phyloP scores from a whole-genome alignment of 2,329 filamentous ascomycete genomes.

The Tolypocladium sp. region DNA sequence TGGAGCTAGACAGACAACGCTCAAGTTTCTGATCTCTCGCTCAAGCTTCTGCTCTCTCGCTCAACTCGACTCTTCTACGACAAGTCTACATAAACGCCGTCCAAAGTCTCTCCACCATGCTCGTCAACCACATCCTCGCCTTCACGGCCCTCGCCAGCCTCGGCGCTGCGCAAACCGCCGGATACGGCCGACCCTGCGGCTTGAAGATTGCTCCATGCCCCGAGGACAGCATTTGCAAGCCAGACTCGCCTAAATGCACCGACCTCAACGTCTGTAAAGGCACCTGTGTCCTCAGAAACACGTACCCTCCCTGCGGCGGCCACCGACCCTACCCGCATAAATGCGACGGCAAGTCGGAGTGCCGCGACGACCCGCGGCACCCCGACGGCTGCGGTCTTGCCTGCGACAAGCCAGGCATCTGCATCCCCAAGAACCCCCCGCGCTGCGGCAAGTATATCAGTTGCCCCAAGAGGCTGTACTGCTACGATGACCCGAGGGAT shows the following conservation, averaged over 20 bases:
- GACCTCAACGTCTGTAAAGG: constrained; percentile 18
- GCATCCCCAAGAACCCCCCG: constrained; percentile 11
- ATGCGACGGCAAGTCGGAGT: constrained; percentile 16
- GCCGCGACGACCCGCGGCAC: constrained; percentile 24
- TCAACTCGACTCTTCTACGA: background rate
- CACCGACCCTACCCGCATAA: constrained; percentile 10
- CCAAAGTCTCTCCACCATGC: constrained; percentile 8
- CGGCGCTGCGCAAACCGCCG: constrained; percentile 6
- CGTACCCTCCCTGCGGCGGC: constrained; percentile 24
- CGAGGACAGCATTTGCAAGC: constrained; percentile 13
- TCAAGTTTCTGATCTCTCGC: no score
- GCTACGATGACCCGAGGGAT: constrained; percentile 19
- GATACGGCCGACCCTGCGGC: constrained; percentile 14
- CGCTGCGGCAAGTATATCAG: constrained; percentile 7
- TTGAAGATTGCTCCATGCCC: constrained; percentile 19
- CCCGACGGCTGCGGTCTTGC: constrained; percentile 21
- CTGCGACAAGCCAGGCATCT: constrained; percentile 25
- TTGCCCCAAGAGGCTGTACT: constrained; percentile 18
- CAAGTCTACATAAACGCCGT: background rate
- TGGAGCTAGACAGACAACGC: no score
- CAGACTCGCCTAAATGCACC: constrained; percentile 12
- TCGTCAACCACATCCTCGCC: constrained; percentile 11
- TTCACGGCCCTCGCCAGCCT: constrained; percentile 7
- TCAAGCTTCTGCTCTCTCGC: background rate
- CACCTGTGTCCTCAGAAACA: constrained; percentile 17